These are phyloP conservation scores for Lumnitzera racemosa DNA, from an alignment of 345 rosid genomes.

Conservation along the genomic window DNA sequence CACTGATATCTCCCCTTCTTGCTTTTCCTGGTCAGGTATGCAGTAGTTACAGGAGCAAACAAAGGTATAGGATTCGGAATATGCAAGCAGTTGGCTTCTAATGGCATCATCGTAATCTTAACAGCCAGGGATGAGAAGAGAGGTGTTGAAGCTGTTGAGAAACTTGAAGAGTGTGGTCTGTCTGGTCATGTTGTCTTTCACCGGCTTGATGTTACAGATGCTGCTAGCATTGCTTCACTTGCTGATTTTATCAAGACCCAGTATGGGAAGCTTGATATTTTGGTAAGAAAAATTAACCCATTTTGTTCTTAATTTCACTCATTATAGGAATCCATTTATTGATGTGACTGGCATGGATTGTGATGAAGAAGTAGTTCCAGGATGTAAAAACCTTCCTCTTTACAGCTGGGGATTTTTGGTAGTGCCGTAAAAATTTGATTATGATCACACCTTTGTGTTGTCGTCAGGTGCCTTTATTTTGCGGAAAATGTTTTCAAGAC, in stretches of 20 bases:
- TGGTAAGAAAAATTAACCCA: constrained; percentile 7
- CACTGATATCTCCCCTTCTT: background rate
- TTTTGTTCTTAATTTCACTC: no score
- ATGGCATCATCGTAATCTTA: constrained; percentile 17
- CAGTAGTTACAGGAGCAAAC: constrained; percentile 26
- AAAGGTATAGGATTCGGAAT: constrained; percentile 30
- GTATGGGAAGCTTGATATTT: constrained; percentile 19
- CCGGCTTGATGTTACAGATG: constrained; percentile 17
- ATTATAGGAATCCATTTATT: no score
- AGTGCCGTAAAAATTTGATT: no score
- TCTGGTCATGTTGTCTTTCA: constrained; percentile 13
- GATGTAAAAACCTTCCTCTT: no score
- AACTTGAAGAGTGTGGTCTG: background rate
- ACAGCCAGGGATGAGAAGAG: constrained; percentile 27
- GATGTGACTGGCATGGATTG: no score
- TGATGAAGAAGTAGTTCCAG: no score
- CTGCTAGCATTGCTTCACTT: constrained; percentile 15
- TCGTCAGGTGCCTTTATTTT: no score
- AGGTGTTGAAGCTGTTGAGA: constrained; percentile 4
- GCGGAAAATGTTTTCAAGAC: no score
- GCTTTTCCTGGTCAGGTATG: constrained; percentile 11
- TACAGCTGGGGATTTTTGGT: no score
- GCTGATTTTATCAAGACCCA: constrained; percentile 12
- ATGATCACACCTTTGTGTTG: no score
- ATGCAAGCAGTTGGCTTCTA: constrained; percentile 21